Evolutionary conservation across 139 green algal species (phyloP), one percentile per base, ranked within the genome.

Genomic region (Desmodesmus armatus): DNA sequence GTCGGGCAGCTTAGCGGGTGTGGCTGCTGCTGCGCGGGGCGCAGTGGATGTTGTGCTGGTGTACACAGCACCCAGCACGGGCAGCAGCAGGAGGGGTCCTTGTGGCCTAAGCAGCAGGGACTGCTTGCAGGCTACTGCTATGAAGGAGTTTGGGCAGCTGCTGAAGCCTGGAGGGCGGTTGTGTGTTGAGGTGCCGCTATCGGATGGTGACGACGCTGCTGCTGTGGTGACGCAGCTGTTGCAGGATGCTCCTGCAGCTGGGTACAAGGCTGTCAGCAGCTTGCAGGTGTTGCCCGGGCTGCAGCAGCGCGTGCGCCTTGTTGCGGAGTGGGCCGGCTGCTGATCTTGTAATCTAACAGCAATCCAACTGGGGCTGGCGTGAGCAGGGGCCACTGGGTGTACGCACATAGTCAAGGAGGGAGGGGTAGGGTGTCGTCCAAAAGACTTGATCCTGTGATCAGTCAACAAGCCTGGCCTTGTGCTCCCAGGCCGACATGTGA

Each of bases 141-240:
- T 86, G 33, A 27, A 41, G 19, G 79, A 93, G 47, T 62, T 88
- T 63, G 65, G 62, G 82, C 27, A 41, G 5, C 85, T 88, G 69
- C 78, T 94, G 51, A 85, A 62, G 71, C 83, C 88, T 0, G 88
- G 85, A 2, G 90, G 91, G 0, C 37, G 55, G 41, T 51, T 94
- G 51, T 91, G 85, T 31, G 60, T 82, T 15, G 84, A 94, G 72
- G 89, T 87, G 62, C 55, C 65, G 9, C 33, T 74, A 5, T 19
- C 37, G 27, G 5, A 5, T 19, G 29, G 39, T 11, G 33, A 55
- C 29, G 47, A 55, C 21, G 65, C 31, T 33, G 81, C 67, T 6
- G 70, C 49, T 3, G 75, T 58, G 6, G 3, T 13, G 7, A 21
- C 71, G 70, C 31, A 55, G 31, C 3, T 66, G 62, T n/a, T n/a